Conservation (phyloP, 208 protist species). For the Acanthamoeba quina region DNA sequence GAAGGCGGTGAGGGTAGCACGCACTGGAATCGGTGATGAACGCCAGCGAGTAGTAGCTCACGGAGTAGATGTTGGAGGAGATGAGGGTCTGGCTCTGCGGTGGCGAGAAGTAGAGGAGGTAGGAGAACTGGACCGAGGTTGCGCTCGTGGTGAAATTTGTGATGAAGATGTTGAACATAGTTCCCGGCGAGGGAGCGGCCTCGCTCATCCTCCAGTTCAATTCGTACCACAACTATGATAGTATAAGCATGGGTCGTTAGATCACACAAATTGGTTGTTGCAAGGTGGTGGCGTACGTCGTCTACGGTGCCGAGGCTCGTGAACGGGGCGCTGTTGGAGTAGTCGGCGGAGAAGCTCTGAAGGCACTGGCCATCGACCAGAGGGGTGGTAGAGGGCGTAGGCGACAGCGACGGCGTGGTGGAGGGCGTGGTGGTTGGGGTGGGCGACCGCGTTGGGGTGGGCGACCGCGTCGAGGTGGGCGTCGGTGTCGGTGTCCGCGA, state of each 20-base stretch:
- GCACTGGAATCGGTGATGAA: neutral
- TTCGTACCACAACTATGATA: too few relatives aligned
- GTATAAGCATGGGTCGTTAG: too few relatives aligned
- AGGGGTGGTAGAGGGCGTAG: neutral
- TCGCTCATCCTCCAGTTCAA: neutral
- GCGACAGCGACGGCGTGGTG: neutral
- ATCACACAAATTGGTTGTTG: neutral
- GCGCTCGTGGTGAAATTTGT: neutral
- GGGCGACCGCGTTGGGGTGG: neutral
- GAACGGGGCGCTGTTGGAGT: neutral
- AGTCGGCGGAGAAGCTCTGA: neutral
- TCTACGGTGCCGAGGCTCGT: neutral
- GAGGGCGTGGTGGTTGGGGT: neutral
- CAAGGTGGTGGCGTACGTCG: neutral
- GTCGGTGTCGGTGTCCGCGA: neutral
- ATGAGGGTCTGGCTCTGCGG: neutral
- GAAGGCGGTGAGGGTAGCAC: neutral
- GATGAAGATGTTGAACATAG: neutral
- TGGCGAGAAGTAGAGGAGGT: slow-evolving; percentile 20
- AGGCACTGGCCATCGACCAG: neutral
- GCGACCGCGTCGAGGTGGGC: neutral
- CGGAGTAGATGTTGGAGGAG: neutral
- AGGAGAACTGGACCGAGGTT: neutral
- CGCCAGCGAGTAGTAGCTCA: slow-evolving; percentile 5
- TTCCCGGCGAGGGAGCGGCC: neutral